Base-by-base conservation (phyloP, 257 asterid species). In the Petrea volubilis region DNA sequence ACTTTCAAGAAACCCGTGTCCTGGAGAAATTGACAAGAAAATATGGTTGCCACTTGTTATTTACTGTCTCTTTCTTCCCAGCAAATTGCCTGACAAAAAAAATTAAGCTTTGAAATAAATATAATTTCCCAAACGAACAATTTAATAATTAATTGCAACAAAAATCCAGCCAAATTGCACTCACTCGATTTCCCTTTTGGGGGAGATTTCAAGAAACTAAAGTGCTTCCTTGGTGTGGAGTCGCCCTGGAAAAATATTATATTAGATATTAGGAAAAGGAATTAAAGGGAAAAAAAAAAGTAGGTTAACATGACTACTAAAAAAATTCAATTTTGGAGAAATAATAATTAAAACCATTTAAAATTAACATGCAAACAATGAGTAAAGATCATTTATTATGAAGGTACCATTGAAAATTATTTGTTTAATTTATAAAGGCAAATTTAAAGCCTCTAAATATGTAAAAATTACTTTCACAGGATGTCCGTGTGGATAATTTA, bases 181-280 rank as follows among this genome's bases (percentile, higher is more conserved):
- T 38, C 52, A 79, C 88, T 79, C 77, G 90, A 65, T 80, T 66
- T 87, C 80, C 84, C 77, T 77, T 79, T 71, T 27, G 73, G 46
- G 68, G 83, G 79, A 27, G 92, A 43, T 76, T 83, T 88, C 53
- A 83, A 80, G 71, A 78, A 80, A 50, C 89, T 80, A 2, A 80
- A 62, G 25, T 77, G 86, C 74, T 85, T 85, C 81, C 74, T 81
- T 61, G 79, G 47, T 6, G 18, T 80, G 21, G 84, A 76, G 60
- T 88, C 92, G 4, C 81, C 86, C 97, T 91, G 84, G 33, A 64
- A n/a, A n/a, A n/a, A n/a, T n/a, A n/a, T n/a, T n/a, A n/a, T n/a
- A n/a, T n/a, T n/a, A n/a, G 5, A 2, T 47, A 66, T 46, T 3
- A 43, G 12, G 38, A 31, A n/a, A n/a, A n/a, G 38, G 7, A 31